A percentile compares a stretch with the other conserved stretches of the same genome.
Conservation (phyloP, 371 early-diverging fungal genomes). For the Mucor racemosus region DNA sequence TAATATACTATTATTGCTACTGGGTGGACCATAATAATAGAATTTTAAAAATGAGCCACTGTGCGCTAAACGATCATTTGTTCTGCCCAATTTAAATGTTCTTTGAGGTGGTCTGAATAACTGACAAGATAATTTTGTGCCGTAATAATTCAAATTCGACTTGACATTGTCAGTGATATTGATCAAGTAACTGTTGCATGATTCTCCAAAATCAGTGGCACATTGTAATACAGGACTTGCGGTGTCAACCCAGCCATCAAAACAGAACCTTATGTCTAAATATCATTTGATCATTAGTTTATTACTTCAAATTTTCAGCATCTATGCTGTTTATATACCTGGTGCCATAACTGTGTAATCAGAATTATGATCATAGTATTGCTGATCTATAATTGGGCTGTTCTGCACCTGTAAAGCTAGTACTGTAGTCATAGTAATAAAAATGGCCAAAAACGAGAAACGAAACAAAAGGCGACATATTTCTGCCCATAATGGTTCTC, state of each 20-base stretch:
- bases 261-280: conserved; percentile 42
- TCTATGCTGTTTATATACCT: conserved; percentile 20
- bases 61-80: conserved; percentile 16
- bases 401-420: conserved; percentile 34
- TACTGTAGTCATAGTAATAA: conserved; percentile 22
- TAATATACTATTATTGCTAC: conserved; percentile 17
- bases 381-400: conserved; percentile 43
- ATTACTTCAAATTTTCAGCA: background rate
- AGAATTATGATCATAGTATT: conserved; percentile 19
- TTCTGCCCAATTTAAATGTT: conserved; percentile 22
- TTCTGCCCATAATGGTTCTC: conserved; percentile 47
- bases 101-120: conserved; percentile 25
- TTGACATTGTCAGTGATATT: conserved; percentile 32
- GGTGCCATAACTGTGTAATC: conserved; percentile 32
- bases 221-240: conserved; percentile 25
- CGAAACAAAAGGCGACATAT: conserved; percentile 29
- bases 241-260: conserved; percentile 31
- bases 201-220: conserved; percentile 35
- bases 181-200: conserved; percentile 29
- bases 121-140: conserved; percentile 25
- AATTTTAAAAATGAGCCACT: conserved; percentile 34
- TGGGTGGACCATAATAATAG: conserved; percentile 32
- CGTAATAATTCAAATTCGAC: conserved; percentile 33
- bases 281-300: background rate
- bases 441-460: conserved; percentile 21